Evolutionary conservation across 208 protist genomes (phyloP).

Genomic region (Trypanosoma rangeli): DNA sequence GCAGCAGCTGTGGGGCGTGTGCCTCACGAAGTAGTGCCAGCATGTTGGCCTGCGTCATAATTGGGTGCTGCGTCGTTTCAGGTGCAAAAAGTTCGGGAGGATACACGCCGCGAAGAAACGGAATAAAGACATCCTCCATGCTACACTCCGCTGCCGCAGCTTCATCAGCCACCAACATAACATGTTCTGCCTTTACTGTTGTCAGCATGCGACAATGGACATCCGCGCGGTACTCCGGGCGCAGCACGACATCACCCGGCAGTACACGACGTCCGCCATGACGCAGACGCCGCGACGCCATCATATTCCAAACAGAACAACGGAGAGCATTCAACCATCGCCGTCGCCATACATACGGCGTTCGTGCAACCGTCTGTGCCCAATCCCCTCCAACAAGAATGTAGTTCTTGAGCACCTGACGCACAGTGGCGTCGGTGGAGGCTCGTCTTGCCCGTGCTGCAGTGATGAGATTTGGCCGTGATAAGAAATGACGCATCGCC

Average conservation of each 20-base stretch:
- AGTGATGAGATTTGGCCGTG: constrained; percentile 58
- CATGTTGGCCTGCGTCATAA: constrained; percentile 72
- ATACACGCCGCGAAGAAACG: constrained; percentile 76
- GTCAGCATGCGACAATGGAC: constrained; percentile 51
- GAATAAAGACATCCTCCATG: constrained; percentile 80
- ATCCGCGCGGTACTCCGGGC: constrained; percentile 54
- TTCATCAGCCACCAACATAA: constrained; percentile 52
- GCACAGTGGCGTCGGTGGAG: constrained; percentile 64
- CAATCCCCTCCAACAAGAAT: constrained; percentile 68
- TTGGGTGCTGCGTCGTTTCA: constrained; percentile 57
- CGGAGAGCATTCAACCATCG: constrained; percentile 83
- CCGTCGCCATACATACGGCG: constrained; percentile 75
- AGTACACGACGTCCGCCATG: constrained; percentile 34
- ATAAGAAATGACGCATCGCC: constrained; percentile 64
- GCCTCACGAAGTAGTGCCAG: constrained; percentile 49
- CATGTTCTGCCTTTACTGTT: constrained; percentile 78
- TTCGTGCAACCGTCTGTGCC: constrained; percentile 46
- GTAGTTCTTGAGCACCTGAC: constrained; percentile 66
- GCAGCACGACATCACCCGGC: constrained; percentile 74
- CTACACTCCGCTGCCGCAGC: constrained; percentile 48
- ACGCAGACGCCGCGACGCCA: constrained; percentile 71
- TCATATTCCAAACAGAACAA: constrained; percentile 75
- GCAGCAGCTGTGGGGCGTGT: constrained; percentile 71
- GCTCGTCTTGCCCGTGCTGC: constrained; percentile 59
- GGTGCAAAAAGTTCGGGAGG: constrained; percentile 64